These are phyloP conservation scores for Colletotrichum scovillei DNA, from an alignment of 2,329 filamentous ascomycete genomes.

Conservation along the genomic window DNA sequence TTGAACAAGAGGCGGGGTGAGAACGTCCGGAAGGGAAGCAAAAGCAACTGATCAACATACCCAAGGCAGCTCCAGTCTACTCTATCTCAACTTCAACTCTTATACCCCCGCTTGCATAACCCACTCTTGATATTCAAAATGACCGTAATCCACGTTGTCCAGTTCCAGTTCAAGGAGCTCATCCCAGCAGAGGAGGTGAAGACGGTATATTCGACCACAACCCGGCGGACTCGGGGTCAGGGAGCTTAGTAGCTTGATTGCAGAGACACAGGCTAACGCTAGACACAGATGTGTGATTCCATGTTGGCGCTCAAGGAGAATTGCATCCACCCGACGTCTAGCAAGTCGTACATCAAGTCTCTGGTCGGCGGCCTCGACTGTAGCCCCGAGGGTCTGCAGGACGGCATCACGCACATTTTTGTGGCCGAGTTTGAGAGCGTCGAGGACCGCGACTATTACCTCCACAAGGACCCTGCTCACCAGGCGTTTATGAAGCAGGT, in stretches of 20 bases:
- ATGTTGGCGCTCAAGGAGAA: conserved; percentile 64
- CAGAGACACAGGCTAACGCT: background rate
- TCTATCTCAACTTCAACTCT: background rate
- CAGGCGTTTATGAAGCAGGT: conserved; percentile 66
- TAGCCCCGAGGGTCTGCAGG: conserved; percentile 68
- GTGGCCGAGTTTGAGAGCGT: conserved; percentile 73
- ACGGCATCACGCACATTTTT: conserved; percentile 76
- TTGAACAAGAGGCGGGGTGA: background rate
- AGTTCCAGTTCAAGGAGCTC: conserved; percentile 72
- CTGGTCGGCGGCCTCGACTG: conserved; percentile 71
- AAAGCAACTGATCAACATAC: background rate
- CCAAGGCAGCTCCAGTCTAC: background rate
- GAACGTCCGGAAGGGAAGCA: background rate
- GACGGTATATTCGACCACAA: conserved; percentile 57
- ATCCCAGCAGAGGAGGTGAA: conserved; percentile 60
- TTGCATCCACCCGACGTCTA: conserved; percentile 70
- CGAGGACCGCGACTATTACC: conserved; percentile 76
- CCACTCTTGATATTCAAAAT: conserved; percentile 49
- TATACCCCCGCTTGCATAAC: background rate
- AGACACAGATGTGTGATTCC: conserved; percentile 42
- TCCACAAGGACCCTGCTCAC: conserved; percentile 73
- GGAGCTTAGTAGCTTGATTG: background rate
- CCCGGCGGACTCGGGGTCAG: no score
- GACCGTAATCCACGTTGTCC: conserved; percentile 75
- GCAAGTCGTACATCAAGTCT: conserved; percentile 69